phyloP scores from a whole-genome alignment of 1,284 basidiomycete genomes.

The Austropuccinia psidii region DNA sequence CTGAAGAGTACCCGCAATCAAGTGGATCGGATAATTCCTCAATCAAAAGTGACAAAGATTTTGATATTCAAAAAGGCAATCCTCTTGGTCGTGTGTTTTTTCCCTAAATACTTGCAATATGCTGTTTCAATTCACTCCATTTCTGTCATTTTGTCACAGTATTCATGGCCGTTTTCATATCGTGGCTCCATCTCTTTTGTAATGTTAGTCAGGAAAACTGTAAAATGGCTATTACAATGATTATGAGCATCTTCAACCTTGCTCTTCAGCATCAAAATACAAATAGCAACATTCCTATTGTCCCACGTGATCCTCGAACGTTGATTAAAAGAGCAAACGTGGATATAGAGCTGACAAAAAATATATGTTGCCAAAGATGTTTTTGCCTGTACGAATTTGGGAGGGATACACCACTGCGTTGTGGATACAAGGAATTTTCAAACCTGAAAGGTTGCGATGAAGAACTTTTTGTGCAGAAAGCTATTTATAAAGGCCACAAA shows the following conservation, averaged over 20 bases:
- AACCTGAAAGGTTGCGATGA: neutral
- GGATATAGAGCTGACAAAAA: neutral
- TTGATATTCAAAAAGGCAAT: neutral
- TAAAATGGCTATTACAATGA: neutral
- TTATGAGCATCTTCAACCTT: neutral
- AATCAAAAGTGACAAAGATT: neutral
- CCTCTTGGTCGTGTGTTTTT: neutral
- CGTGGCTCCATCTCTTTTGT: constrained; percentile 31
- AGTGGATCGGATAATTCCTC: neutral
- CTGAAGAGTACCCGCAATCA: too few relatives aligned
- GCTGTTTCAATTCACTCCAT: neutral
- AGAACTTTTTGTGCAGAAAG: neutral
- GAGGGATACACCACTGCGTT: neutral
- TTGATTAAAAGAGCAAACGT: neutral
- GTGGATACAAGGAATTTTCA: neutral
- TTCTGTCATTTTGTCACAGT: neutral
- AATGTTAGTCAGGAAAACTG: constrained; percentile 25
- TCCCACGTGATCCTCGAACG: neutral
- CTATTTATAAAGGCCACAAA: neutral
- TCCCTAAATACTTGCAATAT: neutral
- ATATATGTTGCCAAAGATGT: constrained; percentile 3
- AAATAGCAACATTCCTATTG: neutral
- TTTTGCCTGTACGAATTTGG: constrained; percentile 5
- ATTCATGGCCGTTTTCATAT: neutral
- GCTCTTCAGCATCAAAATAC: neutral